Percentiles rank a stretch among this genome's conserved stretches.
Conservation (phyloP, 441 rosid species). For the Jatropha podagrica region DNA sequence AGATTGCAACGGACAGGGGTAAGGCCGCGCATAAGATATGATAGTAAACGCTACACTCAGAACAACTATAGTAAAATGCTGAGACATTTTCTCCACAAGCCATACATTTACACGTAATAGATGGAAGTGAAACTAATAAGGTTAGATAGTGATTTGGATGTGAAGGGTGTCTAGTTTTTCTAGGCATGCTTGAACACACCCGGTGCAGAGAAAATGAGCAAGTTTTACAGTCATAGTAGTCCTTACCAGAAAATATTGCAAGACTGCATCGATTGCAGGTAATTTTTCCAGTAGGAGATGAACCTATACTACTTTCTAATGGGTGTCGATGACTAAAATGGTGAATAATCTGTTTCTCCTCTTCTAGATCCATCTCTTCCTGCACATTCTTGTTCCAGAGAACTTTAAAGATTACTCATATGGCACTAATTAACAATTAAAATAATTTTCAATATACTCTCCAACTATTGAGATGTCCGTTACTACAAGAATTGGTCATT, state of each 20-base stretch:
- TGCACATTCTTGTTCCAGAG: too few species aligned
- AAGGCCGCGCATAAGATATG: slow-evolving; percentile 44
- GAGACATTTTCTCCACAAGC: slow-evolving; percentile 40
- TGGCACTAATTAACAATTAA: too few species aligned
- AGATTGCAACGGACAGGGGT: slow-evolving; percentile 37
- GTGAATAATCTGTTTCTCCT: slow-evolving; percentile 15
- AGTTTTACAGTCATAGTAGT: slow-evolving; percentile 37
- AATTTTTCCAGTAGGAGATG: neutral
- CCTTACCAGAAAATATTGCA: slow-evolving; percentile 28
- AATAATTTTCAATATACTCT: neutral
- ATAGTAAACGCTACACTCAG: slow-evolving; percentile 32
- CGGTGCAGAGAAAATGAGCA: slow-evolving; percentile 46
- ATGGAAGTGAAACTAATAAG: slow-evolving; percentile 29
- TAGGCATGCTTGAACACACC: slow-evolving; percentile 45
- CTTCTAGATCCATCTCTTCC: slow-evolving; percentile 10
- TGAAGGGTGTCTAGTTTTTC: slow-evolving; percentile 39
- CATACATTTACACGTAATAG: slow-evolving; percentile 27
- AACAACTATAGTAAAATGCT: slow-evolving; percentile 48
- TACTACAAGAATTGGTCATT: neutral
- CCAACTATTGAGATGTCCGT: neutral
- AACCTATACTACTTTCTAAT: slow-evolving; percentile 11
- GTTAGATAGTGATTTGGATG: slow-evolving; percentile 42
- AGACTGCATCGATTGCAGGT: slow-evolving; percentile 44
- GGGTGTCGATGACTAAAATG: slow-evolving; percentile 63
- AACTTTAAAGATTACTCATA: too few species aligned